phyloP scores from a whole-genome alignment of 2,329 filamentous ascomycete genomes.

The Calycina herbarum region DNA sequence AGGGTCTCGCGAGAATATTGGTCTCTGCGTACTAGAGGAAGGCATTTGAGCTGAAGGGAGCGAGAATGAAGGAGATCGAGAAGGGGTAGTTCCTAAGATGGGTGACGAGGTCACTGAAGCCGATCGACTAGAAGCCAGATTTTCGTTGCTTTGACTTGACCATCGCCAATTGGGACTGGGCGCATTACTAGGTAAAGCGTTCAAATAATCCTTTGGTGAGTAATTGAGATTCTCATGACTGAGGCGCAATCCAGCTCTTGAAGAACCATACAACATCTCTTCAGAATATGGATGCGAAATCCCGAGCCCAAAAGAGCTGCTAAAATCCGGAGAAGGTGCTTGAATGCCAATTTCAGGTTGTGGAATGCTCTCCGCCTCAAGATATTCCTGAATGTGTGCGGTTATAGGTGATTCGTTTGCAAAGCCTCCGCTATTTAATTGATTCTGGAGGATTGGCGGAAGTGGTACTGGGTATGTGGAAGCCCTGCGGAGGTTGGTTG shows the following conservation, averaged over 20 bases:
- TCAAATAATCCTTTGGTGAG: constrained; percentile 11
- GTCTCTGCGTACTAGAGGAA: constrained; percentile 23
- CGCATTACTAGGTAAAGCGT: constrained; percentile 14
- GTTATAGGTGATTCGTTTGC: constrained; percentile 22
- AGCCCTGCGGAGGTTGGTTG: constrained; percentile 7
- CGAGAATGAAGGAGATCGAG: constrained; percentile 13
- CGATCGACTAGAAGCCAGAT: neutral
- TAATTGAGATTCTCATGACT: constrained; percentile 9
- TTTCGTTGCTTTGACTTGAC: neutral
- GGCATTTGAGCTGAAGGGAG: constrained; percentile 18
- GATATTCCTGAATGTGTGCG: constrained; percentile 30
- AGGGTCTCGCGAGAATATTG: constrained; percentile 25
- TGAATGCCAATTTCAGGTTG: constrained; percentile 7
- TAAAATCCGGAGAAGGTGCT: constrained; percentile 5
- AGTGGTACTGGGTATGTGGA: constrained; percentile 13
- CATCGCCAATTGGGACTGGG: constrained; percentile 11
- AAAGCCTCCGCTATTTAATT: constrained; percentile 25
- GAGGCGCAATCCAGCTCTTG: neutral
- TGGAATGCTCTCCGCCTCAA: constrained; percentile 18
- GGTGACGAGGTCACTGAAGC: constrained; percentile 12
- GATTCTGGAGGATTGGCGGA: constrained; percentile 19
- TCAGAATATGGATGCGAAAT: constrained; percentile 2
- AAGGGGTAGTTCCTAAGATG: constrained; percentile 3
- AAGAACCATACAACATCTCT: neutral
- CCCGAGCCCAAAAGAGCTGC: neutral